Evolutionary conservation across 2,329 filamentous ascomycete species (phyloP).

Genomic region (Ascochyta clinopodiicola): DNA sequence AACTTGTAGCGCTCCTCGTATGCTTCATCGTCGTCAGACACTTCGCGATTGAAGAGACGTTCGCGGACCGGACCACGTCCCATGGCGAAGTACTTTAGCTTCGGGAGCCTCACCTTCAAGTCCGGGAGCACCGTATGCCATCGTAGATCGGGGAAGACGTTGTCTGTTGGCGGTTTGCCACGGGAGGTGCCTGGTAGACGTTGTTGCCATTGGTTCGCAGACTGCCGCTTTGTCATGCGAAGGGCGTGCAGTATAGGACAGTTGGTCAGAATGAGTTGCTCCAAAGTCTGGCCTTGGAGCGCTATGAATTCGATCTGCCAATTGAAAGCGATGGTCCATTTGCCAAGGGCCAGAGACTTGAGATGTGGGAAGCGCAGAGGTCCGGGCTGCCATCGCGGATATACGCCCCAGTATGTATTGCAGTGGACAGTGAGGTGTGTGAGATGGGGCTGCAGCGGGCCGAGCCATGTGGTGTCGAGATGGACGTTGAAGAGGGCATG

Average conservation of each 20-base stretch:
- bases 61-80: neutral
- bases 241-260: conserved; percentile 46
- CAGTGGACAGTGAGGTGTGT: conserved; percentile 52
- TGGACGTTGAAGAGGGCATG: conserved; percentile 29
- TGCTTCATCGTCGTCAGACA: neutral
- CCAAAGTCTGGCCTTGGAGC: conserved; percentile 47
- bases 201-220: neutral
- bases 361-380: conserved; percentile 48
- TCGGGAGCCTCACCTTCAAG: neutral
- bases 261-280: conserved; percentile 53
- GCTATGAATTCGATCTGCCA: conserved; percentile 58
- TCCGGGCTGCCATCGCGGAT: conserved; percentile 37
- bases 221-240: conserved; percentile 3
- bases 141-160: conserved; percentile 1
- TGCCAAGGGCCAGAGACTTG: conserved; percentile 50
- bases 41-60: neutral
- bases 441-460: conserved; percentile 25
- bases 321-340: conserved; percentile 53
- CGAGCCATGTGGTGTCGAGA: conserved; percentile 29
- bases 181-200: neutral
- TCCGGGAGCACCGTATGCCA: conserved; percentile 5
- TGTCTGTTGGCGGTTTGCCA: neutral
- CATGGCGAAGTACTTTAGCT: conserved; percentile 12
- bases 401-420: conserved; percentile 49
- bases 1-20: conserved; percentile 3